These are phyloP conservation scores for Mimosa pudica DNA, from an alignment of 306 rosid species.

Conservation along the genomic window DNA sequence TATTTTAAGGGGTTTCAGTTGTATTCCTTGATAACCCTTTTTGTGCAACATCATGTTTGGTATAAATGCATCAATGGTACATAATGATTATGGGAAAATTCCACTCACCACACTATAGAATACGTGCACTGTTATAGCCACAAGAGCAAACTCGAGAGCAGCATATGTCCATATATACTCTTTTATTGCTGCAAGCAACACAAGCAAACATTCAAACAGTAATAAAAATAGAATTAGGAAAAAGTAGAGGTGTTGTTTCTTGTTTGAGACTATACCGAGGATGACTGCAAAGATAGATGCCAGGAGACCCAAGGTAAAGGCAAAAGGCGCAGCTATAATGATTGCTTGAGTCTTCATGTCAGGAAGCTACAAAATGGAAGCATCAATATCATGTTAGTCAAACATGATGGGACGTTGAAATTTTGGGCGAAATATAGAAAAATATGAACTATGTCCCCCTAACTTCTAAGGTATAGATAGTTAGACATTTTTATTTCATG, in stretches of 20 bases:
- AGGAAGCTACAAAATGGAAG: constrained; percentile 56
- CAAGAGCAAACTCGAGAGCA: constrained; percentile 94
- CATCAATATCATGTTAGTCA: constrained; percentile 9
- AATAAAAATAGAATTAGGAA: constrained; percentile 4
- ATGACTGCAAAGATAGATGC: constrained; percentile 79
- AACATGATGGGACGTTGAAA: constrained; percentile 24
- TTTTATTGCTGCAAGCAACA: constrained; percentile 72
- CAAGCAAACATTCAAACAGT: constrained; percentile 4
- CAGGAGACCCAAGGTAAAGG: constrained; percentile 80
- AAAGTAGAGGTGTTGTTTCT: background rate
- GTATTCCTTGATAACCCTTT: background rate
- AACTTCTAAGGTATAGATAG: background rate
- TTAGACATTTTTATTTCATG: background rate
- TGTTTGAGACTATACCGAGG: constrained; percentile 59
- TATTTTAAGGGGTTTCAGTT: background rate
- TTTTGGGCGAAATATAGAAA: background rate
- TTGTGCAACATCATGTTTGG: background rate
- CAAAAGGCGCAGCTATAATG: constrained; percentile 80
- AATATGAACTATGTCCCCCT: background rate
- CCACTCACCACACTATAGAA: constrained; percentile 71
- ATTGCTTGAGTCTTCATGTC: constrained; percentile 87
- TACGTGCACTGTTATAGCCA: constrained; percentile 74
- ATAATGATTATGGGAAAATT: constrained; percentile 18
- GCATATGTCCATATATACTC: constrained; percentile 97
- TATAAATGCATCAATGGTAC: constrained; percentile 21